phyloP scores from a whole-genome alignment of 192 early-diverging fungal species.

The Funneliformis geosporum region DNA sequence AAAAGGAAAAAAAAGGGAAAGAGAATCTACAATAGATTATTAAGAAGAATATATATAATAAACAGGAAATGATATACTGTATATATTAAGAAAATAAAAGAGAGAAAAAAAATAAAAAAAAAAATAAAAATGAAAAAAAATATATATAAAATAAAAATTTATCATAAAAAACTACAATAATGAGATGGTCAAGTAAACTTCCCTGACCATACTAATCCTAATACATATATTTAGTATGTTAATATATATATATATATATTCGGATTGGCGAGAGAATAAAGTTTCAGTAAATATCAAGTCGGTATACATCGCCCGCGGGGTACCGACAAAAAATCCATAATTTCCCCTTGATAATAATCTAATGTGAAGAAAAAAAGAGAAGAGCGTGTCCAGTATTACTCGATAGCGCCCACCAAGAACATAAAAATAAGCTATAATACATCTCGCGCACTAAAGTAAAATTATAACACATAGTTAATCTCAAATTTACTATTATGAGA shows the following conservation, averaged over 20 bases:
- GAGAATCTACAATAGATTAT: conserved; percentile 2
- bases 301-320: neutral
- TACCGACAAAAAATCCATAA: neutral
- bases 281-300: neutral
- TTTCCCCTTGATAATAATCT: neutral
- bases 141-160: conserved; percentile 23
- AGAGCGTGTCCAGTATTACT: conserved; percentile 3
- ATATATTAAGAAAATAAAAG: neutral
- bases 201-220: neutral
- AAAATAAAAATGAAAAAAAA: conserved; percentile 10
- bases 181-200: neutral
- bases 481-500: neutral
- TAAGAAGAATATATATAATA: neutral
- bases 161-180: conserved; percentile 28
- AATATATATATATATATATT: conserved; percentile 6
- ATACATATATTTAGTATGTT: neutral
- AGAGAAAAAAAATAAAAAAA: neutral
- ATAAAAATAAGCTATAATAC: conserved; percentile 17
- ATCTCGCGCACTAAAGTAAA: conserved; percentile 14
- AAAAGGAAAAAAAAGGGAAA: neutral
- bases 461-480: neutral
- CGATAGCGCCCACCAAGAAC: conserved; percentile 4
- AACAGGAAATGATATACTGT: neutral
- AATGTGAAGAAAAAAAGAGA: conserved; percentile 5
- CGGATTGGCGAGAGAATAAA: neutral